Percentiles rank a stretch among this genome's conserved stretches.
These are phyloP conservation scores for Isatis tinctoria DNA, from an alignment of 345 rosid species.

Conservation along the genomic window DNA sequence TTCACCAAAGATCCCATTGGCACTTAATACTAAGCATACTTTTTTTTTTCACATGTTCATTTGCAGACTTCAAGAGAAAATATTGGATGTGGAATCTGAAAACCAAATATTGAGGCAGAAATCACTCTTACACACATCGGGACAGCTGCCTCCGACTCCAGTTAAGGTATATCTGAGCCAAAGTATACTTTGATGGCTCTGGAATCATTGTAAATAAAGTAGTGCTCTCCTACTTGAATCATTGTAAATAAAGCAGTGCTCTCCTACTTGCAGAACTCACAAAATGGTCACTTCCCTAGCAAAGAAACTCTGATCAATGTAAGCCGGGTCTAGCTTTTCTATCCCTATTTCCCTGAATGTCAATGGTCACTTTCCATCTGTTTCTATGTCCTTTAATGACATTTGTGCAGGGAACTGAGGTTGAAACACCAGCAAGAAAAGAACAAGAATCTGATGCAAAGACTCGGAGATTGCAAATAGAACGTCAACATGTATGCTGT, in stretches of 20 bases:
- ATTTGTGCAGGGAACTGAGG: constrained; percentile 58
- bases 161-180: constrained; percentile 42
- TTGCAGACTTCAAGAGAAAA: constrained; percentile 78
- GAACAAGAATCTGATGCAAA: constrained; percentile 75
- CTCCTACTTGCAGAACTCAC: constrained; percentile 50
- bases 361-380: not conserved
- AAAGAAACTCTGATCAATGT: constrained; percentile 54
- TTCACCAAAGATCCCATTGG: not conserved
- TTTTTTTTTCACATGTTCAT: constrained; percentile 20
- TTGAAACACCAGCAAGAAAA: constrained; percentile 49
- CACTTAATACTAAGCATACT: not conserved
- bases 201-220: constrained; percentile 7
- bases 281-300: constrained; percentile 64
- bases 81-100: constrained; percentile 76
- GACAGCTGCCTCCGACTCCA: constrained; percentile 49
- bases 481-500: constrained; percentile 76
- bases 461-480: constrained; percentile 57
- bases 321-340: constrained; percentile 19
- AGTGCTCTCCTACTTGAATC: constrained; percentile 20
- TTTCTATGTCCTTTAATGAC: not conserved
- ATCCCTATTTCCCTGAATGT: constrained; percentile 3
- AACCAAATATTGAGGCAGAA: constrained; percentile 79
- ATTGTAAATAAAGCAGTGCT: constrained; percentile 3
- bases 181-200: not conserved
- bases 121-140: constrained; percentile 49